Conservation (phyloP, 2,329 filamentous ascomycete genomes). For the Ilyonectria destructans region DNA sequence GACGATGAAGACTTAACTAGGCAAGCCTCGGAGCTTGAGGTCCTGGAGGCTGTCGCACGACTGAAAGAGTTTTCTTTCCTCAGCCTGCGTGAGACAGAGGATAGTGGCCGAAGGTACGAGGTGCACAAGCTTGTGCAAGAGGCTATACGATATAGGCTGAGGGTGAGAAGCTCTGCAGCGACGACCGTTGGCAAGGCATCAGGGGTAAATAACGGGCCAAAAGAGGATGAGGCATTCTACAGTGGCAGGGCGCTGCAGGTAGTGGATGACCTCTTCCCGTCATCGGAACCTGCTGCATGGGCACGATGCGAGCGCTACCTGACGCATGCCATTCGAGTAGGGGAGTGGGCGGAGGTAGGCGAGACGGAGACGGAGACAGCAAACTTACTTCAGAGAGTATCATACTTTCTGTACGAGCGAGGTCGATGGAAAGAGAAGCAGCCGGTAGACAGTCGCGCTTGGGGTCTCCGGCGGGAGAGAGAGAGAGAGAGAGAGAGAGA, state of each 20-base stretch:
- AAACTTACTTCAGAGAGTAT: conserved; percentile 38
- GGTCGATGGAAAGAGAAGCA: conserved; percentile 35
- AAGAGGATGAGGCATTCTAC: conserved; percentile 38
- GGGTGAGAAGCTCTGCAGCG: not conserved
- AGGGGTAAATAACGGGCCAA: too few relatives aligned
- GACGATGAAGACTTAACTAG: not conserved
- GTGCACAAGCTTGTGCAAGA: conserved; percentile 54
- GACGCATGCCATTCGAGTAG: conserved; percentile 47
- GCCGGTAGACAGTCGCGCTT: not conserved
- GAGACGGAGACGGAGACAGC: conserved; percentile 31
- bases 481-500: too few relatives aligned
- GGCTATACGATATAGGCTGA: conserved; percentile 43
- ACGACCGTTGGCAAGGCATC: not conserved
- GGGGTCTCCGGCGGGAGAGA: not conserved
- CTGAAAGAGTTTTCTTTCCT: conserved; percentile 57
- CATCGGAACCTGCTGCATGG: conserved; percentile 37
- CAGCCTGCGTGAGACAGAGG: conserved; percentile 19
- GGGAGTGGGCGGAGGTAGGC: conserved; percentile 44
- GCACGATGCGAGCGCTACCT: conserved; percentile 49
- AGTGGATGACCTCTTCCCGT: conserved; percentile 42
- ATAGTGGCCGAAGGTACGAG: conserved; percentile 43
- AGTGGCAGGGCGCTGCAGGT: conserved; percentile 43
- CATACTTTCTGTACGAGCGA: conserved; percentile 44
- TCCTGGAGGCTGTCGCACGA: conserved; percentile 39
- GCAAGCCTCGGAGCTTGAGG: conserved; percentile 20